Conservation (phyloP, 163 green algal species). For the Chlamydomonas reinhardtii region DNA sequence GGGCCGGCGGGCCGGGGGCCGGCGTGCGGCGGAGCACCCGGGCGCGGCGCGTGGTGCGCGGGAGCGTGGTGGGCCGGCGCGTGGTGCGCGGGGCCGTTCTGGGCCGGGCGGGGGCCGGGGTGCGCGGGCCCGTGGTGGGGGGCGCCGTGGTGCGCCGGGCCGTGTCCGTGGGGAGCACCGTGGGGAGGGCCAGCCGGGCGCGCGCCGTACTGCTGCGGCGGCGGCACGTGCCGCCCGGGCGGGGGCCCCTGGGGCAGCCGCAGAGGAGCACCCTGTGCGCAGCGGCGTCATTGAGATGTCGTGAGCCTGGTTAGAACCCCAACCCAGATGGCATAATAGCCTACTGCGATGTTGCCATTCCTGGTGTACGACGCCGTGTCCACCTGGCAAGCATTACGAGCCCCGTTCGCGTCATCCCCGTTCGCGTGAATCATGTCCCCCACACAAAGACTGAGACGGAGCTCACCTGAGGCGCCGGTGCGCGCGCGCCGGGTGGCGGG, state of each 20-base stretch:
- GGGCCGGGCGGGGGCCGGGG: no score
- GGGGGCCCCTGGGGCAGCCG: neutral
- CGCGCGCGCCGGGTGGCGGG: neutral
- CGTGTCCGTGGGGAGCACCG: neutral
- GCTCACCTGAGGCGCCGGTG: neutral
- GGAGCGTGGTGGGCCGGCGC: neutral
- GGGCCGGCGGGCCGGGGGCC: neutral
- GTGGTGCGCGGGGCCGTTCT: neutral
- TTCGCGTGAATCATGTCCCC: no score
- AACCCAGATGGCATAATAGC: neutral
- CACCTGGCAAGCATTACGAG: no score
- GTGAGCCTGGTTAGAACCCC: no score
- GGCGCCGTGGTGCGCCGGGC: neutral
- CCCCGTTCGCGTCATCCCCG: no score
- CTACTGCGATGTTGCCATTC: no score
- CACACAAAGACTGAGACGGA: no score
- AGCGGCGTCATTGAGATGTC: no score
- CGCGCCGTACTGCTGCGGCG: constrained; percentile 11
- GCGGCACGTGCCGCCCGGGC: neutral
- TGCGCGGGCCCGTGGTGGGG: no score
- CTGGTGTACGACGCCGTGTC: no score
- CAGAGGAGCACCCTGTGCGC: neutral
- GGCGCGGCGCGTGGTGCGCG: neutral
- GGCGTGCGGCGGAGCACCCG: neutral
- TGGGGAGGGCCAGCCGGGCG: neutral